Conservation (phyloP, 2,329 filamentous ascomycete genomes). For the Elsinoe australis region DNA sequence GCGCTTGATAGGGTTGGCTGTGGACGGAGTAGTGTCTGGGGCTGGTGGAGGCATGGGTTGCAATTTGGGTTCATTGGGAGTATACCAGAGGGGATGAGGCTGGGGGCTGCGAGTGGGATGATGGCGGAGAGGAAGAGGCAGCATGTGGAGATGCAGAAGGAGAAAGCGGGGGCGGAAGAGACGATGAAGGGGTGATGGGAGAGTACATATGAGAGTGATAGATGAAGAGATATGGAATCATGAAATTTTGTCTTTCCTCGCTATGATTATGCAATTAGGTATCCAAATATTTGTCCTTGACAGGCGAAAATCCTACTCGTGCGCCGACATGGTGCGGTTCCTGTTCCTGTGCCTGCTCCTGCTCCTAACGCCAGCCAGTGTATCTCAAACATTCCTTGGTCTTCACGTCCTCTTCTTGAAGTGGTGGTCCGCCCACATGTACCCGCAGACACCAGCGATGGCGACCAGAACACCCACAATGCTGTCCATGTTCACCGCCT, state of each 20-base stretch:
- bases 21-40: slow-evolving; percentile 21
- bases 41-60: slow-evolving; percentile 25
- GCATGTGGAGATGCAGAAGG: slow-evolving; percentile 4
- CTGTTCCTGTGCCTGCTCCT: neutral
- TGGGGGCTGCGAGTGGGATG: slow-evolving; percentile 16
- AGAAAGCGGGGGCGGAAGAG: neutral
- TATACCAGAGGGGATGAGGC: slow-evolving; percentile 21
- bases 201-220: neutral
- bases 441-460: slow-evolving; percentile 29
- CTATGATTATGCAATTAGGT: neutral
- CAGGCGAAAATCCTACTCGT: too few species aligned
- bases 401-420: neutral
- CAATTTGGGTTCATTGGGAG: slow-evolving; percentile 21
- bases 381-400: neutral
- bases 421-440: slow-evolving; percentile 3
- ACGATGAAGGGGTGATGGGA: neutral
- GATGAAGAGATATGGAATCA: neutral
- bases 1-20: slow-evolving; percentile 24
- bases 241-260: neutral
- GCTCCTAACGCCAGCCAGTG: neutral
- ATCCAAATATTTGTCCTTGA: neutral
- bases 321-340: neutral
- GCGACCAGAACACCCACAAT: slow-evolving; percentile 29
- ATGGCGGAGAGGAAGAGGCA: slow-evolving; percentile 18
- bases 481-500: slow-evolving; percentile 26